These are phyloP conservation scores for Cryptococcus jaspeensis DNA, from an alignment of 1,284 basidiomycete species.

Conservation along the genomic window DNA sequence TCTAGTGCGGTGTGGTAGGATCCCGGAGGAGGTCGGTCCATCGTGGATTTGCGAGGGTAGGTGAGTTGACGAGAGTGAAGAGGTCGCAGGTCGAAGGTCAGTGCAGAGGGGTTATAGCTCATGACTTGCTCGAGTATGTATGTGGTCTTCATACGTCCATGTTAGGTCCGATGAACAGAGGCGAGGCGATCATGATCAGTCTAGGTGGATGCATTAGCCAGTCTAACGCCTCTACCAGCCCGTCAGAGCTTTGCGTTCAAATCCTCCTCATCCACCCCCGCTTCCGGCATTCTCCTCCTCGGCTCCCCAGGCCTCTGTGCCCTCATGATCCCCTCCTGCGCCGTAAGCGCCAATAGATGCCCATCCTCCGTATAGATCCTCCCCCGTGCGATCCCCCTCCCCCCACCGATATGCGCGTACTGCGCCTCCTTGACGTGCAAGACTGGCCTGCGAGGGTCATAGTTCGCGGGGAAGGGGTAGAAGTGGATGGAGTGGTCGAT, in stretches of 20 bases:
- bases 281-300: background rate
- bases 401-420: background rate
- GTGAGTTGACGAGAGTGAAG: too few relatives aligned
- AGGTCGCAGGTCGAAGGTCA: too few relatives aligned
- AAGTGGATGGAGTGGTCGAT: slow-evolving; percentile 82
- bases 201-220: too few relatives aligned
- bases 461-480: slow-evolving; percentile 55
- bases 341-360: background rate
- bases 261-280: slow-evolving; percentile 1
- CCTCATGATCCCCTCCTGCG: background rate
- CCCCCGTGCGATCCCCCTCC: background rate
- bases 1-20: too few relatives aligned
- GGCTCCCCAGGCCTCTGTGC: background rate
- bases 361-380: background rate
- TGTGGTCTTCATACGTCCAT: too few relatives aligned
- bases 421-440: background rate
- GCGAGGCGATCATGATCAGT: too few relatives aligned
- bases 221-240: too few relatives aligned
- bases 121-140: too few relatives aligned
- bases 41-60: too few relatives aligned
- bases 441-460: slow-evolving; percentile 3
- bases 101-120: too few relatives aligned
- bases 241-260: background rate
- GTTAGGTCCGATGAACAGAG: too few relatives aligned
- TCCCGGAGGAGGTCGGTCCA: too few relatives aligned